Base-by-base conservation (phyloP, 164 flowering plant genomes). In the Nelumbo lutea region DNA sequence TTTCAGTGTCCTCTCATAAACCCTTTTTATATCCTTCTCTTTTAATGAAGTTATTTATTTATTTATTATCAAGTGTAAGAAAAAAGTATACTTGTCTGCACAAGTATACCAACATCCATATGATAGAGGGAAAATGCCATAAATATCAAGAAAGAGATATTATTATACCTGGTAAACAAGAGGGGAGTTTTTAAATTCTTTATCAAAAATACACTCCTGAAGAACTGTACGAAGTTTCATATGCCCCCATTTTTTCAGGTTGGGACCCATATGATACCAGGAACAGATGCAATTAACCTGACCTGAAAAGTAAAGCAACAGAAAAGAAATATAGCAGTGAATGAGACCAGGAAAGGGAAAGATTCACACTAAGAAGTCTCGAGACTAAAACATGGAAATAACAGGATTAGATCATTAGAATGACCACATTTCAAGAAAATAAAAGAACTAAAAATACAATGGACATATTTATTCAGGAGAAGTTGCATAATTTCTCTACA, bases 171-270 rank as follows among this genome's bases (percentile, higher is more conserved):
- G 99, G 76, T 96, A 93, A 68, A 82, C 82, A 72, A 96, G 87
- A 72, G 97, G 96, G 9, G 99, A 84, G 56, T 78, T 82, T 70
- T 76, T 78, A 76, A 96, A 96, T 72, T 88, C 86, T 60, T 84
- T 82, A 53, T 81, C 91, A 79, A 96, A 96, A 58, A 75, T 67
- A 72, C 83, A 86, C 57, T 87, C 89, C 75, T 90, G 91, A 41
- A 96, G 88, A 73, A 91, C 73, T 70, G 82, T 78, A 0, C 96
- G 86, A 27, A 96, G 75, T 83, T 96, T 96, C 93, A 96, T 87
- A 78, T 96, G 99, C 57, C 99, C 99, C 99, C 99, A 96, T 74
- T 81, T 96, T 61, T 82, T 96, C 73, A 93, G 64, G 74, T 80
- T 87, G 43, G 86, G 39, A 64, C 99, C 97, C 6, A 72, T 78